These are phyloP conservation scores for Magnolia kwangsiensis DNA, from an alignment of 164 flowering plant species.

Conservation along the genomic window DNA sequence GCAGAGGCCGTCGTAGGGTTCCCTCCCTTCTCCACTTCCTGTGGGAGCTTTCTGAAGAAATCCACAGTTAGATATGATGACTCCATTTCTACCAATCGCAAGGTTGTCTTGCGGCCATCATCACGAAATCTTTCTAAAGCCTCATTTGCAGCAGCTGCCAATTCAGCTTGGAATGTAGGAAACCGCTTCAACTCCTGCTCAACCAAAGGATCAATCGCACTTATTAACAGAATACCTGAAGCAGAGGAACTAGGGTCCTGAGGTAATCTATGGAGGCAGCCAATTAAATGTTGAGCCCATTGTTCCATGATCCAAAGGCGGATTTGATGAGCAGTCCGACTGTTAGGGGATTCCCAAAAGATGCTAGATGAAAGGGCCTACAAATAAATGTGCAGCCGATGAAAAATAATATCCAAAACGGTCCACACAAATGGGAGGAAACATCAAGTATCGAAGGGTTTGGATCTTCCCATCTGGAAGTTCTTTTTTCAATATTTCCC, in stretches of 20 bases:
- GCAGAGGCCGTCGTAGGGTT: conserved; percentile 22
- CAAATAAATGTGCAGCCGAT: no score
- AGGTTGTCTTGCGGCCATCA: conserved; percentile 48
- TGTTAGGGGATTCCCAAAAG: background rate
- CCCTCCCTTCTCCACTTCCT: conserved; percentile 53
- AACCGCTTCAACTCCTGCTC: conserved; percentile 64
- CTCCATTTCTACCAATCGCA: conserved; percentile 70
- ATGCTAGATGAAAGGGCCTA: background rate
- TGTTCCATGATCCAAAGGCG: background rate
- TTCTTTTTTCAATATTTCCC: background rate
- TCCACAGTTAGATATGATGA: conserved; percentile 65
- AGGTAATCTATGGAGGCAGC: no score
- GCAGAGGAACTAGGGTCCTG: no score
- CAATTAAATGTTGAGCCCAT: no score
- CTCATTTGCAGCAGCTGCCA: conserved; percentile 47
- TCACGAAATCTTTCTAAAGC: conserved; percentile 67
- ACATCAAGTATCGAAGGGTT: no score
- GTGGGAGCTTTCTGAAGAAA: conserved; percentile 65
- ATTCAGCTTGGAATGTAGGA: conserved; percentile 57
- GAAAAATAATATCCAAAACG: no score
- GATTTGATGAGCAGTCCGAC: background rate
- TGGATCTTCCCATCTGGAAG: background rate
- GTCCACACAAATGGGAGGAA: no score
- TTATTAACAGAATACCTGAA: no score
- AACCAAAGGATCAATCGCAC: conserved; percentile 1